Evolutionary conservation across 2,329 filamentous ascomycete species (phyloP), one percentile per base, ranked within the genome.

Genomic region (Penicillium thymicola): DNA sequence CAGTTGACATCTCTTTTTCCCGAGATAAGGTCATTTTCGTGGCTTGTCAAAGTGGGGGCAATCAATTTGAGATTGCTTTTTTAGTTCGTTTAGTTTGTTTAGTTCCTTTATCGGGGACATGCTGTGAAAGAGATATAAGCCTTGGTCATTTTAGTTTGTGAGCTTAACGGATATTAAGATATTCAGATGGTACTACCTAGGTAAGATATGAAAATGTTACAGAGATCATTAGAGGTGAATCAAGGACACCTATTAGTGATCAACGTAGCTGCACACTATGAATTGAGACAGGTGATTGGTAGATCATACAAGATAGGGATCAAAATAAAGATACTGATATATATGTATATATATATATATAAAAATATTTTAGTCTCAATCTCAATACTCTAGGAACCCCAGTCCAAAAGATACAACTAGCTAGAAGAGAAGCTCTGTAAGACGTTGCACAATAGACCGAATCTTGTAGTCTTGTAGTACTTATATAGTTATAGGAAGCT

Each of bases 221-320:
- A 7, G 32, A 30, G 11, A 9, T 37, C 46, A 27, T 16, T 23
- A 3, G 11, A 40, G 21, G 37, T 42, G 23, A n/a, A 42, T 25
- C 21, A 36, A 18, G 41, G 48, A 51, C 59, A 38, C 60, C 56
- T 57, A 61, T 63, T 44, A 50, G 28, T 30, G 54, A 44, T 32
- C 48, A 27, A 14, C 21, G 34, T 34, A 23, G 46, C 43, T 34
- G 51, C 62, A 64, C 60, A 55, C 52, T 28, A 54, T 34, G 23
- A 21, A 38, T 27, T 14, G 32, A 21, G 40, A 13, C 10, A 32
- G 18, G 8, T 63, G 62, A 64, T 64, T 63, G 60, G 62, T 25
- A 48, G 51, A 16, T 41, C n/a, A 44, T 40, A 6, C 23, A 41
- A 28, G 30, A 25, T 46, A 42, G 16, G 11, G n/a, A 30, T 28